Base-by-base conservation (phyloP, 2,329 filamentous ascomycete genomes). In the Cercospora beticola region DNA sequence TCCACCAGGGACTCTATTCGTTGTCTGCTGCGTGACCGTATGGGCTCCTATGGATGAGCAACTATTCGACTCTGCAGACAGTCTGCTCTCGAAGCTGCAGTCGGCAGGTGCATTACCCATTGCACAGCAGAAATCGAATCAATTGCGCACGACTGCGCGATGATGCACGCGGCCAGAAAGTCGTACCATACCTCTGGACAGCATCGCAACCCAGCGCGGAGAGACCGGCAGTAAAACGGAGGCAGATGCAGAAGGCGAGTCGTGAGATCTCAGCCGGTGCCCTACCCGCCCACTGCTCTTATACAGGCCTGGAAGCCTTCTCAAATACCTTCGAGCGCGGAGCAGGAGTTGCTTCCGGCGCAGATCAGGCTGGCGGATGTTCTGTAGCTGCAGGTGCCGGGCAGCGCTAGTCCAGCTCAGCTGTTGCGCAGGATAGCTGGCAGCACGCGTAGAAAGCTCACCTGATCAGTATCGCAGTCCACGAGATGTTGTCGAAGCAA, bases 1-100 rank as follows among this genome's bases (percentile, higher is more conserved):
- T 28, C 28, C 12, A 68, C 66, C 12, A 70, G 57, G 28, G 68
- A 63, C n/a, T 6, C 21, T 6, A 69, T 69, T 36, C 62, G 59
- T 23, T 49, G 36, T 14, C 43, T 68, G n/a, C 40, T 68, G 57
- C 36, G 54, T 21, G 54, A 33, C 23, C 40, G 40, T 6, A 52
- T 64, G 28, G 28, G 30, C 16, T 33, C 56, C 10, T 33, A 23
- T 3, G 52, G 30, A 33, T 67, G 49, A 67, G 18, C 43, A 9
- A 33, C 8, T n/a, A 5, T 6, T 26, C 33, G 18, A 5, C 1
- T 18, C 33, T n/a, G 30, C 8, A 62, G 21, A 23, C 4, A 2
- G 2, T 3, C 18, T 43, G 28, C 58, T 26, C 18, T 40, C 58
- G 14, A 33, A 18, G 14, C 31, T 36, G 57, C n/a, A 14, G 9